Evolutionary conservation across 2,329 filamentous ascomycete genomes (phyloP).

Genomic region (Colletotrichum sp.): DNA sequence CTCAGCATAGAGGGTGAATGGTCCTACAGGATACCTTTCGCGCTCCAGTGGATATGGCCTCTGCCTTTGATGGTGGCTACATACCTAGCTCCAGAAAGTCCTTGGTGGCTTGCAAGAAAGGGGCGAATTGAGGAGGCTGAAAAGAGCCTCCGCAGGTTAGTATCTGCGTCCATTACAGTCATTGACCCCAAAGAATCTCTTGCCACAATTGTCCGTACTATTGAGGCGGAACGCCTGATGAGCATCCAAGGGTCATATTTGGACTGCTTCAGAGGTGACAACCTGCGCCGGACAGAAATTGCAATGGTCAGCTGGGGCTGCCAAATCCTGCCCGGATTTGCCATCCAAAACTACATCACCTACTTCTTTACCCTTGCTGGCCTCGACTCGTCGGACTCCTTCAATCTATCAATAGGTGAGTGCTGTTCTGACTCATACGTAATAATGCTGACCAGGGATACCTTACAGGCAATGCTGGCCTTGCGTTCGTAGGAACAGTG

Average conservation of each 20-base stretch:
- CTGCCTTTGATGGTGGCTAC: conserved; percentile 33
- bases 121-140: conserved; percentile 50
- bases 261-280: conserved; percentile 46
- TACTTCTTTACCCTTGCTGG: conserved; percentile 51
- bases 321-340: conserved; percentile 41
- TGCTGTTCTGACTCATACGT: rapidly evolving
- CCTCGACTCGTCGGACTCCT: background rate
- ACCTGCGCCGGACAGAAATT: conserved; percentile 47
- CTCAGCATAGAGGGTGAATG: conserved; percentile 30
- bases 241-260: conserved; percentile 51
- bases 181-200: background rate
- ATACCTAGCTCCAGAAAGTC: conserved; percentile 39
- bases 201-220: background rate
- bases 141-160: conserved; percentile 41
- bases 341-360: conserved; percentile 35
- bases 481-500: conserved; percentile 45
- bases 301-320: conserved; percentile 42
- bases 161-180: conserved; percentile 28
- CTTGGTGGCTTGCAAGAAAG: conserved; percentile 43
- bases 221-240: conserved; percentile 38
- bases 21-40: conserved; percentile 36
- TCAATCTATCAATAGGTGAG: background rate
- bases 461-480: background rate
- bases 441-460: background rate
- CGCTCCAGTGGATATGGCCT: conserved; percentile 42